These are phyloP conservation scores for Alloteropsis semialata DNA, from an alignment of 176 grass and related monocot genomes.

Conservation along the genomic window DNA sequence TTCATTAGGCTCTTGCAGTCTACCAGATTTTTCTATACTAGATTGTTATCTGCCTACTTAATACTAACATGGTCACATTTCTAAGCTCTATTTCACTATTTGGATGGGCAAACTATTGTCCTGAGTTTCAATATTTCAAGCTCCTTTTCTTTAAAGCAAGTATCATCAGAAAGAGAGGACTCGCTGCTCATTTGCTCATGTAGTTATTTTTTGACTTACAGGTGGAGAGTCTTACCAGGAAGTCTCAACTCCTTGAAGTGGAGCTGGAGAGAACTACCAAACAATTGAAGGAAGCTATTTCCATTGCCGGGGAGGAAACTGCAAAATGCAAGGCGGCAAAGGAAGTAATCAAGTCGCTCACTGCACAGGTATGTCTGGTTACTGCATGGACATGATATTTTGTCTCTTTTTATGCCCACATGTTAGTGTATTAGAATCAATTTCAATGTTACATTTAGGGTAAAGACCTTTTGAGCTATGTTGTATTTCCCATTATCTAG, in stretches of 20 bases:
- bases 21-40: not conserved
- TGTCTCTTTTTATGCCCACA: not conserved
- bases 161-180: not conserved
- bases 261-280: conserved; percentile 85
- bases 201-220: conserved; percentile 32
- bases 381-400: not conserved
- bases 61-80: not conserved
- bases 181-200: conserved; percentile 21
- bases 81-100: not conserved
- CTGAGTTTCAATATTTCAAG: not conserved
- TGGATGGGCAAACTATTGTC: not conserved
- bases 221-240: conserved; percentile 80
- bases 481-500: not conserved
- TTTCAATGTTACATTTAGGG: not conserved
- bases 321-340: conserved; percentile 93
- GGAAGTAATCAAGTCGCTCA: conserved; percentile 95
- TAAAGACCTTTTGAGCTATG: not conserved
- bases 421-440: not conserved
- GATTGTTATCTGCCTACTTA: not conserved
- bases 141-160: not conserved
- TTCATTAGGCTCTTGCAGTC: not conserved
- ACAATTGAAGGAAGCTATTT: conserved; percentile 88
- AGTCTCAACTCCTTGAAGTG: conserved; percentile 75
- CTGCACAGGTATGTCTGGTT: conserved; percentile 63
- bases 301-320: conserved; percentile 82